Base-by-base conservation (phyloP, 2,329 filamentous ascomycete genomes). In the Aspergillus brunneoviolaceus region DNA sequence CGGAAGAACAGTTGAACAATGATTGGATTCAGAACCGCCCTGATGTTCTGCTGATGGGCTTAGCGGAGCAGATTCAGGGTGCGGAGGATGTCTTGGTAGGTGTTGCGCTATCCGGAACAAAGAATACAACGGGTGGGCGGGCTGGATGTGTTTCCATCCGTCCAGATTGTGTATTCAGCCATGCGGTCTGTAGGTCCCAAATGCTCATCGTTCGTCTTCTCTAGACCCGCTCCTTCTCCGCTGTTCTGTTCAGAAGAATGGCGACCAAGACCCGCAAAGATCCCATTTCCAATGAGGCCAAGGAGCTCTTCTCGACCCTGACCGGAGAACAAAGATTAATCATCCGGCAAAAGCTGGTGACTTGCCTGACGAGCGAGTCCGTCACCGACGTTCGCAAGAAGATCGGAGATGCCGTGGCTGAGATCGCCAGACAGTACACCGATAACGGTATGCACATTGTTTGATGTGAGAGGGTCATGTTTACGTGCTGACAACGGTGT, bases 321-420 rank as follows among this genome's bases (percentile, higher is more conserved):
- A 84, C 85, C 65, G 81, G 84, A 60, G 87, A 91, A 39, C 89
- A 95, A 74, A 88, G 89, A 65, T 81, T 86, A 53, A 88, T 87
- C 51, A 96, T 98, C 70, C 87, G 92, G 67, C 85, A 89, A 70
- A 96, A 94, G 76, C 82, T 98, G 60, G 84, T 98, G 48, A 85
- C 93, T 71, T 87, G 87, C 55, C 82, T 97, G 56, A 86, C 86
- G 60, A 82, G 81, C 63, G 95, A 98, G 79, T 81, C 85, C 23
- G 85, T 90, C 63, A 85, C 87, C 63, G 82, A 85, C 45, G 90
- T 96, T 51, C 85, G 95, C 70, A 95, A 96, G 80, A 99, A 99
- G 79, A 90, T 98, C 73, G 95, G 93, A 69, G 95, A 99, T 78
- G 92, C 94, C n/a, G 90, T 98, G 63, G 95, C 95, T 25, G 95